These are phyloP conservation scores for Trypanosomatidae sp. DNA, from an alignment of 208 protist species.

Conservation along the genomic window DNA sequence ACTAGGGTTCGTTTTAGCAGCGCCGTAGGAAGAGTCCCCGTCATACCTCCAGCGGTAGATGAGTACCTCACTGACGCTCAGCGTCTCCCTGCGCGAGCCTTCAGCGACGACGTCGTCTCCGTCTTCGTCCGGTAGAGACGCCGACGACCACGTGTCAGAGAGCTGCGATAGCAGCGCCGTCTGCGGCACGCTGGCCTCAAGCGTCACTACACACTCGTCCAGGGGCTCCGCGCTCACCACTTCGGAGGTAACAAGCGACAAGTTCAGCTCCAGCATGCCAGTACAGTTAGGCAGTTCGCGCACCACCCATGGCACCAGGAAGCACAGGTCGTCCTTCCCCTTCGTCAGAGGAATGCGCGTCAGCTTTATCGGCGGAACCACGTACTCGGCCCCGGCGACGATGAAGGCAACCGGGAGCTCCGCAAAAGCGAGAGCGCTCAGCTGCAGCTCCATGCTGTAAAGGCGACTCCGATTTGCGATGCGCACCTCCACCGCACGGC, in stretches of 20 bases:
- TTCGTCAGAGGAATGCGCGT: constrained; percentile 41
- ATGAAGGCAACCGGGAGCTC: constrained; percentile 66
- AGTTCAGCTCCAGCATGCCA: constrained; percentile 61
- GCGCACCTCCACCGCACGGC: constrained; percentile 70
- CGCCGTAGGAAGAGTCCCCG: constrained; percentile 10
- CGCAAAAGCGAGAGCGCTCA: constrained; percentile 61
- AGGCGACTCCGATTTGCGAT: constrained; percentile 67
- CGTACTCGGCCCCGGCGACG: constrained; percentile 72
- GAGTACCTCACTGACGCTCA: neutral
- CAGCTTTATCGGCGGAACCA: constrained; percentile 82
- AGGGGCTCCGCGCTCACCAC: constrained; percentile 72
- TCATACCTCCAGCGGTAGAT: constrained; percentile 21
- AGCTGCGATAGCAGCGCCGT: neutral
- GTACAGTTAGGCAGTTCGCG: constrained; percentile 61
- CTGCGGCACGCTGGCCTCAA: constrained; percentile 31
- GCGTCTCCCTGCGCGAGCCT: neutral
- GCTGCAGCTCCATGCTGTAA: constrained; percentile 79
- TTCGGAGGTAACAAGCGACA: constrained; percentile 47
- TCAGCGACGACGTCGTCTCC: neutral
- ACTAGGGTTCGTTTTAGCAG: neutral
- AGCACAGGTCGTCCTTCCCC: constrained; percentile 19
- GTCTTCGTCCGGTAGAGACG: neutral
- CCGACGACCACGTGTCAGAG: neutral
- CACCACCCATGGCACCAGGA: constrained; percentile 70
- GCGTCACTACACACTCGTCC: constrained; percentile 65